Evolutionary conservation across 345 rosid genomes (phyloP).

Genomic region (Raphanus raphanistrum): DNA sequence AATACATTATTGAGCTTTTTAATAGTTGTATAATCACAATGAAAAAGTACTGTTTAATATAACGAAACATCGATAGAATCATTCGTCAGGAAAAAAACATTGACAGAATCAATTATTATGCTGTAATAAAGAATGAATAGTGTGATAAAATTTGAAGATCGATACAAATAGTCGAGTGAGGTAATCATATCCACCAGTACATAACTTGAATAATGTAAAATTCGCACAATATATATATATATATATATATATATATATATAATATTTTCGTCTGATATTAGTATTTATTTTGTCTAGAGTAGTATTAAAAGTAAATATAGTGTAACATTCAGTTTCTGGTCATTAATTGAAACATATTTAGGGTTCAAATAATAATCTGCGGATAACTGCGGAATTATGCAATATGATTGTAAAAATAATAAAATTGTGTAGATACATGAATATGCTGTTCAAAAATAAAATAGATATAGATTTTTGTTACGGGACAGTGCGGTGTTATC

Average conservation of each 20-base stretch:
- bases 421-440: no score
- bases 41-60: background rate
- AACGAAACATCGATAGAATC: background rate
- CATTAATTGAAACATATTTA: background rate
- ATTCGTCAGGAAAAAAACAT: background rate
- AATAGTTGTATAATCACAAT: background rate
- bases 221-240: background rate
- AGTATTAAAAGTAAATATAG: background rate
- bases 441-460: no score
- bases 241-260: background rate
- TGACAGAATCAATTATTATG: background rate
- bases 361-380: no score
- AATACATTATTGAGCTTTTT: background rate
- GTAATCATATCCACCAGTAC: background rate
- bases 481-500: no score
- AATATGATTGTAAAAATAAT: no score
- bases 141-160: background rate
- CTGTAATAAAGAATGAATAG: background rate
- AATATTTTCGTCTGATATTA: background rate
- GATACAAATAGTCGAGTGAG: background rate
- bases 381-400: no score
- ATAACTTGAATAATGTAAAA: background rate
- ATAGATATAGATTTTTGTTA: no score
- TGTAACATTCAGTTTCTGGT: background rate
- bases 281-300: background rate